phyloP scores from a whole-genome alignment of 176 grass and related monocot species.

The Oryza nivara region DNA sequence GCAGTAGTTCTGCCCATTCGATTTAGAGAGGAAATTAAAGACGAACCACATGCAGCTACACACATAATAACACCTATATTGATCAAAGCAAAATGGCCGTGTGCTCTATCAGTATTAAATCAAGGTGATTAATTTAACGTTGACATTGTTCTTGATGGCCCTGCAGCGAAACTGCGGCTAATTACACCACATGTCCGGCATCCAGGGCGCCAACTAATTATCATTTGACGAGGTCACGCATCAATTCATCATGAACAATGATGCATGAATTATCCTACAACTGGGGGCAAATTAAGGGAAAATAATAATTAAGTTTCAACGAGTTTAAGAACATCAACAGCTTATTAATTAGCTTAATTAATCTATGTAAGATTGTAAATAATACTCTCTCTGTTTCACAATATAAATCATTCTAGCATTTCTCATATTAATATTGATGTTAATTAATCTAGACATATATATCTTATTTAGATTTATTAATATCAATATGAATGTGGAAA shows the following conservation, averaged over 20 bases:
- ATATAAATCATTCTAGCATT: no score
- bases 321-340: neutral
- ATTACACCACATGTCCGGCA: constrained; percentile 1
- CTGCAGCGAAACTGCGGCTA: constrained; percentile 25
- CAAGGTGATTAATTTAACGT: neutral
- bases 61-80: neutral
- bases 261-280: constrained; percentile 4
- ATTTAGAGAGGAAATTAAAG: neutral
- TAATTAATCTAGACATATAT: no score
- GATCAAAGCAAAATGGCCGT: no score
- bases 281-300: neutral
- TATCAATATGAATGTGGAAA: no score
- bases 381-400: no score
- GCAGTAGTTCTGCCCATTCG: neutral
- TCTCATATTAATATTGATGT: no score
- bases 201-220: constrained; percentile 6
- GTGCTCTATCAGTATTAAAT: neutral
- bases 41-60: neutral
- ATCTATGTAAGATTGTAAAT: neutral
- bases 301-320: neutral
- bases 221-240: neutral
- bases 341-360: neutral
- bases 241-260: constrained; percentile 5
- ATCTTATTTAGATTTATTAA: no score
- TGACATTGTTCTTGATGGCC: constrained; percentile 25